phyloP scores from a whole-genome alignment of 2,329 filamentous ascomycete species.

The Helminthosporium solani region DNA sequence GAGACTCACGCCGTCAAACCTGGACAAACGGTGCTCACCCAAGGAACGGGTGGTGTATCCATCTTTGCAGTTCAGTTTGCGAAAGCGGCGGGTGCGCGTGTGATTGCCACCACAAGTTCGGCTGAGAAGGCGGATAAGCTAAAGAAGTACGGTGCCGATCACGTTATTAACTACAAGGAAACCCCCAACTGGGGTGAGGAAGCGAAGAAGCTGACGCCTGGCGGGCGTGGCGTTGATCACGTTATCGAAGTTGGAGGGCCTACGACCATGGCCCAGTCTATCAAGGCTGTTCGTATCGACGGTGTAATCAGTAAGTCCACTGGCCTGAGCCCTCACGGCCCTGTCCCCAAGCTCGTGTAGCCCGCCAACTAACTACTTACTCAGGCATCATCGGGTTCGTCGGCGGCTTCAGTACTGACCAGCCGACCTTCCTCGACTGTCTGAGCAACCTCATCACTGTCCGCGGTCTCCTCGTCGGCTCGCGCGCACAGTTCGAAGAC shows the following conservation, averaged over 20 bases:
- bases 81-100: conserved; percentile 55
- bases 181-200: conserved; percentile 56
- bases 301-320: conserved; percentile 43
- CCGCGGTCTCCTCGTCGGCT: conserved; percentile 59
- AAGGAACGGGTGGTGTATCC: conserved; percentile 70
- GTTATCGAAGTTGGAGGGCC: conserved; percentile 67
- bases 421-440: conserved; percentile 55
- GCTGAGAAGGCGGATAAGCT: conserved; percentile 52
- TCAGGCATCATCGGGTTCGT: conserved; percentile 57
- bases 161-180: conserved; percentile 59
- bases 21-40: conserved; percentile 58
- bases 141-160: conserved; percentile 55
- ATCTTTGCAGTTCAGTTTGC: conserved; percentile 64
- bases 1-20: conserved; percentile 41
- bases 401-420: conserved; percentile 50
- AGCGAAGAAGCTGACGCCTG: conserved; percentile 53
- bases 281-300: conserved; percentile 57
- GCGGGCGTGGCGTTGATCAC: conserved; percentile 59
- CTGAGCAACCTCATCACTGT: conserved; percentile 54
- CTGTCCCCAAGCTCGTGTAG: background rate
- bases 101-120: conserved; percentile 60
- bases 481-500: conserved; percentile 57
- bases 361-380: background rate
- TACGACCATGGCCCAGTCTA: conserved; percentile 55
- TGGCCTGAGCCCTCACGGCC: background rate